Evolutionary conservation across 441 rosid species (phyloP), one percentile per base, ranked within the genome.

Genomic region (California macrophylla): DNA sequence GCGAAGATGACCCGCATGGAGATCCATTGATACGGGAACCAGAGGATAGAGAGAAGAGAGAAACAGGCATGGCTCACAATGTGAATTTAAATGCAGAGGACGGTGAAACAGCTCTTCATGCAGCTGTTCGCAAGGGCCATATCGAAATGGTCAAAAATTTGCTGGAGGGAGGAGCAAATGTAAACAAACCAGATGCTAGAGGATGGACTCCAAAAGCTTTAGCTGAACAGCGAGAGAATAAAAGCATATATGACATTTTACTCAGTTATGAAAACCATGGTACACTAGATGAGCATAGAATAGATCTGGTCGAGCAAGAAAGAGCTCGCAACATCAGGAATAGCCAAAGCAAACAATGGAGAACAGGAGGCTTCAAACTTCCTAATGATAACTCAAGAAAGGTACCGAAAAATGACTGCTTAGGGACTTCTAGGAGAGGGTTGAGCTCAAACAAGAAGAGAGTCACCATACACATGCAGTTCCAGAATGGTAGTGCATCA

Each of bases 391-490:
- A 68, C 62, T 42, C 76, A 58, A 72, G 70, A 36, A 81, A 71
- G 64, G 36, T 66, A 75, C 68, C 79, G 63, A 15, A 36, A 68
- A 28, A 64, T 66, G 72, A 77, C 71, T 75, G 79, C 69, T 72
- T 85, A 38, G 67, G 77, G 75, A 50, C 30, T 71, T 71, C 79
- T 54, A 68, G 40, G 56, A 47, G 67, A 76, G 78, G 64, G 58
- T 72, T 40, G 64, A 67, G 52, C 65, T 42, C 74, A 6, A 78
- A 69, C 67, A 83, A 73, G 74, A 86, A 83, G 83, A 88, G 98
- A 83, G 91, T 94, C 71, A 89, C 96, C 5, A 87, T 94, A 72
- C 89, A 90, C 82, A 81, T 84, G 90, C 77, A 71, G 78, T 73
- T 76, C 54, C 82, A 68, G 50, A 76, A 10, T 38, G 77, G 78